Conservation (phyloP, 176 grass and related monocot species). For the Cenchrus purpureus region DNA sequence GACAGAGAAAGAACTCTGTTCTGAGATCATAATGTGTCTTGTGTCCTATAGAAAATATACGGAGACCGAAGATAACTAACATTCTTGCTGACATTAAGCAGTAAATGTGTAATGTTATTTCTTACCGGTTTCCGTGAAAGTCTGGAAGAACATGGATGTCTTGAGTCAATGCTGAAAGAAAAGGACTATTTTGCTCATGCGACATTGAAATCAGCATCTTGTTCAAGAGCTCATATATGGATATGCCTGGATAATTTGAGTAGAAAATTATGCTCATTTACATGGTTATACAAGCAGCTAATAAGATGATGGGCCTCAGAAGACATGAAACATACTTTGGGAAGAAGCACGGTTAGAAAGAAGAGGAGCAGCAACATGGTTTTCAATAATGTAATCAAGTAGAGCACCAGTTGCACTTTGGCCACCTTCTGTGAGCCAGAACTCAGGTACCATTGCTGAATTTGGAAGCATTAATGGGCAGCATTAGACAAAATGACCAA, state of each 20-base stretch:
- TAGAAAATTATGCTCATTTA: slow-evolving; percentile 30
- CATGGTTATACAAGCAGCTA: background rate
- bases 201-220: slow-evolving; percentile 74
- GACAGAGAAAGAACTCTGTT: background rate
- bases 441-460: slow-evolving; percentile 90
- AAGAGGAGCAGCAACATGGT: slow-evolving; percentile 74
- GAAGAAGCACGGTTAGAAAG: slow-evolving; percentile 82
- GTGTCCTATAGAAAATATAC: background rate
- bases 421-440: slow-evolving; percentile 92
- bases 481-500: slow-evolving; percentile 21
- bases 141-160: slow-evolving; percentile 91
- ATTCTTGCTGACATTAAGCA: slow-evolving; percentile 2
- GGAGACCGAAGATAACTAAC: background rate
- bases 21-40: background rate
- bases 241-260: slow-evolving; percentile 62
- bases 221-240: slow-evolving; percentile 89
- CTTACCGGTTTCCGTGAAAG: slow-evolving; percentile 95
- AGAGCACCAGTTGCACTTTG: slow-evolving; percentile 97
- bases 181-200: slow-evolving; percentile 63
- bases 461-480: slow-evolving; percentile 15
- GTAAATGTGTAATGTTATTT: slow-evolving; percentile 18
- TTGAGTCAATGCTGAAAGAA: slow-evolving; percentile 84
- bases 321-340: slow-evolving; percentile 64
- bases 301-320: background rate
- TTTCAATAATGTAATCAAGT: slow-evolving; percentile 79